phyloP scores from a whole-genome alignment of 345 rosid species.

The rapeseed (Brassica napus) region Da-Ae NC_063446.1:10192501-10193000 shows the following conservation, averaged over 20 bases:
- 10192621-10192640: constrained; percentile 43
- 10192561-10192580: constrained; percentile 83
- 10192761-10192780: constrained; percentile 67
- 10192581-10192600: constrained; percentile 66
- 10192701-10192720: constrained; percentile 60
- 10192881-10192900: constrained; percentile 65
- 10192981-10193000: constrained; percentile 62
- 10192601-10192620: constrained; percentile 82
- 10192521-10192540: constrained; percentile 86
- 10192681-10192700: neutral
- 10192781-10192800: constrained; percentile 74
- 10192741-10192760: constrained; percentile 62
- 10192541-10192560: constrained; percentile 90
- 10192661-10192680: constrained; percentile 4
- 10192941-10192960: constrained; percentile 80
- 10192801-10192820: constrained; percentile 80
- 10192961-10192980: constrained; percentile 82
- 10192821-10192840: constrained; percentile 88
- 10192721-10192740: constrained; percentile 58
- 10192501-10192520: constrained; percentile 63
- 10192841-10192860: constrained; percentile 80
- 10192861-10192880: constrained; percentile 55
- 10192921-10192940: constrained; percentile 85
- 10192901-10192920: constrained; percentile 71
- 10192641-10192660: neutral